Conservation (phyloP, 148 eudicot species). For the Heliamphora exappendiculata region DNA sequence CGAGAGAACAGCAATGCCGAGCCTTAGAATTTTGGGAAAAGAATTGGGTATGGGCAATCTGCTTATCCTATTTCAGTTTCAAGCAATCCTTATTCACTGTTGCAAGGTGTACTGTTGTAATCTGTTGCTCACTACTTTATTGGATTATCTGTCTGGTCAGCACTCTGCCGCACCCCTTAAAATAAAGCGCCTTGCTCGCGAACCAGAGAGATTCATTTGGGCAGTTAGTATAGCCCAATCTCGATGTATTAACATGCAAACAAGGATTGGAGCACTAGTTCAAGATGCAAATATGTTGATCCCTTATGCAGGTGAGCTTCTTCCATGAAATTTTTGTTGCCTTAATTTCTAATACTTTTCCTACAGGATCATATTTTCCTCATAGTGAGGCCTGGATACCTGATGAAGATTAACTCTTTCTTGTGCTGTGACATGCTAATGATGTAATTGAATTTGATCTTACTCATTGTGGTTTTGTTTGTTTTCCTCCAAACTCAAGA, state of each 20-base stretch:
- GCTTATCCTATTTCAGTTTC: not conserved
- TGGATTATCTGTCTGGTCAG: constrained; percentile 29
- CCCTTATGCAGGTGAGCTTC: constrained; percentile 89
- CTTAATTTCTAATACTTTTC: not conserved
- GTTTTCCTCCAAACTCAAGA: not conserved
- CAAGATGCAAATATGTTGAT: constrained; percentile 82
- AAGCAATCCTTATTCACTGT: not conserved
- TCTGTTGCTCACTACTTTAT: not conserved
- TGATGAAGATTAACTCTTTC: not conserved
- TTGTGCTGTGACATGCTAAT: not conserved
- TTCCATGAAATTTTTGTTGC: not conserved
- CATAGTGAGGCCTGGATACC: not conserved
- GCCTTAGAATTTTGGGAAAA: constrained; percentile 93
- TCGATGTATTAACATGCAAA: constrained; percentile 65
- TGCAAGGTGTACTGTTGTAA: not conserved
- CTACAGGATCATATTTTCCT: not conserved
- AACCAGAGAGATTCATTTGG: constrained; percentile 86
- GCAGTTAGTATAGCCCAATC: constrained; percentile 87
- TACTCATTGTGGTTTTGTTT: no score
- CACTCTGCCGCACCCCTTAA: constrained; percentile 88
- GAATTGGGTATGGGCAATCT: constrained; percentile 68
- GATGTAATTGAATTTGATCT: not conserved
- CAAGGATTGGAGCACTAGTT: constrained; percentile 78
- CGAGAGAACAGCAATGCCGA: constrained; percentile 62
- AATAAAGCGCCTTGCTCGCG: constrained; percentile 84